Evolutionary conservation across 1,139 yeast species (phyloP).

Genomic region (Debaryomyces udenii): DNA sequence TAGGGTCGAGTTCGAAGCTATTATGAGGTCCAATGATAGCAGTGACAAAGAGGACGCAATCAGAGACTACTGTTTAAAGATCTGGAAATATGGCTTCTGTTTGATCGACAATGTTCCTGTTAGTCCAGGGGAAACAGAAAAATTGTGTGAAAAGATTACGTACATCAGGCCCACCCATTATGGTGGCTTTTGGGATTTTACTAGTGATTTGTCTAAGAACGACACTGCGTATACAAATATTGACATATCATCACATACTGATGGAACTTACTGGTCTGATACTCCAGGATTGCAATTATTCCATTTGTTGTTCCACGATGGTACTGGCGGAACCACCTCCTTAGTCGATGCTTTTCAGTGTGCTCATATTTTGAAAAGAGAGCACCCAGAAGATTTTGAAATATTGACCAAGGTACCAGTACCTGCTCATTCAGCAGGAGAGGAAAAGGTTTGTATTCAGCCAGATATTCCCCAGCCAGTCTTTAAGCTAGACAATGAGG

Average conservation of each 20-base stretch:
- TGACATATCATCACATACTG: constrained; percentile 70
- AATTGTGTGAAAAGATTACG: constrained; percentile 60
- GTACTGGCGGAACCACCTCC: constrained; percentile 74
- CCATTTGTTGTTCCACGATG: constrained; percentile 67
- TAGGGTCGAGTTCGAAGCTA: constrained; percentile 48
- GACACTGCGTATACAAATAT: constrained; percentile 79
- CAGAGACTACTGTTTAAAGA: constrained; percentile 61
- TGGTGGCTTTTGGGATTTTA: constrained; percentile 84
- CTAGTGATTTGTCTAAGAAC: constrained; percentile 68
- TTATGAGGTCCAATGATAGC: constrained; percentile 42
- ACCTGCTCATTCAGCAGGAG: constrained; percentile 83
- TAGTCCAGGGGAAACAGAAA: constrained; percentile 62
- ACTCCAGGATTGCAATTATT: constrained; percentile 77
- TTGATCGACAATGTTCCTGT: constrained; percentile 66
- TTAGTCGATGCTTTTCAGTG: constrained; percentile 71
- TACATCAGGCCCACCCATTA: constrained; percentile 75
- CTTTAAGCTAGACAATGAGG: constrained; percentile 57
- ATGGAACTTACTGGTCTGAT: constrained; percentile 79
- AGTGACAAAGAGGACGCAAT: constrained; percentile 48
- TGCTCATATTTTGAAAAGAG: constrained; percentile 52
- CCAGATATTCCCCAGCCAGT: constrained; percentile 65
- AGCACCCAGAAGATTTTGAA: constrained; percentile 58
- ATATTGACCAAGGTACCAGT: constrained; percentile 55
- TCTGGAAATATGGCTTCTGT: constrained; percentile 65
- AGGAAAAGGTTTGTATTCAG: constrained; percentile 65